Evolutionary conservation across 1,284 basidiomycete species (phyloP).

Genomic region (Boletus austroedulis): DNA sequence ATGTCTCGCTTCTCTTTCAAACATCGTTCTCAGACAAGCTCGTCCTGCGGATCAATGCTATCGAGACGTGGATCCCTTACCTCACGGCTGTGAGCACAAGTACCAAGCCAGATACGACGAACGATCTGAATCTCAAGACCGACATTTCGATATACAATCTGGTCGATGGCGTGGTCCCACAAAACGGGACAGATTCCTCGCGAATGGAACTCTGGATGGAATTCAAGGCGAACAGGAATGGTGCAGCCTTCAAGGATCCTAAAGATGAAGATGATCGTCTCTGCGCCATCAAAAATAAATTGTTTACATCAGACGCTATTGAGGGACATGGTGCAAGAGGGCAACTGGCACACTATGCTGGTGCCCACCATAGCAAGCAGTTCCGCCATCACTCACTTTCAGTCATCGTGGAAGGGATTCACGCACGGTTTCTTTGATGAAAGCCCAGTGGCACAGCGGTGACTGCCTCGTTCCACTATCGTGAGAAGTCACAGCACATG

Average conservation of each 20-base stretch:
- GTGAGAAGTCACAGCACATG: slow-evolving; percentile 1
- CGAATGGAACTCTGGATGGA: no score
- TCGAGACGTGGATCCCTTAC: no score
- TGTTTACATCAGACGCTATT: background rate
- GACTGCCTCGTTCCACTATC: slow-evolving; percentile 16
- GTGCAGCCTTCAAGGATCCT: no score
- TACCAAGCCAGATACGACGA: background rate
- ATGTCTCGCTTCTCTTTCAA: no score
- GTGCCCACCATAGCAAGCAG: slow-evolving; percentile 8
- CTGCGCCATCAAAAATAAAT: background rate
- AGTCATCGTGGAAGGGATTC: background rate
- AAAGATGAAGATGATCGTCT: no score
- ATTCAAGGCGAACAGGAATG: no score
- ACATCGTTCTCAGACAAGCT: no score
- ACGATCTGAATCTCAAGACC: background rate
- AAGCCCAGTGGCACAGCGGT: slow-evolving; percentile 23
- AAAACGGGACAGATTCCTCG: no score
- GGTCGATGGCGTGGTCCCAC: background rate
- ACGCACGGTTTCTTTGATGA: background rate
- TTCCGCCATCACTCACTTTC: slow-evolving; percentile 18
- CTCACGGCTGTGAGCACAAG: background rate
- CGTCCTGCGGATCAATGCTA: no score
- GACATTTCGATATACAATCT: background rate
- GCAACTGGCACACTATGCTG: slow-evolving; percentile 5
- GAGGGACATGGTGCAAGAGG: background rate